Percentiles rank a stretch among this genome's conserved stretches.
Conservation (phyloP, 164 flowering plant species). For the Stephania yunnanensis region DNA sequence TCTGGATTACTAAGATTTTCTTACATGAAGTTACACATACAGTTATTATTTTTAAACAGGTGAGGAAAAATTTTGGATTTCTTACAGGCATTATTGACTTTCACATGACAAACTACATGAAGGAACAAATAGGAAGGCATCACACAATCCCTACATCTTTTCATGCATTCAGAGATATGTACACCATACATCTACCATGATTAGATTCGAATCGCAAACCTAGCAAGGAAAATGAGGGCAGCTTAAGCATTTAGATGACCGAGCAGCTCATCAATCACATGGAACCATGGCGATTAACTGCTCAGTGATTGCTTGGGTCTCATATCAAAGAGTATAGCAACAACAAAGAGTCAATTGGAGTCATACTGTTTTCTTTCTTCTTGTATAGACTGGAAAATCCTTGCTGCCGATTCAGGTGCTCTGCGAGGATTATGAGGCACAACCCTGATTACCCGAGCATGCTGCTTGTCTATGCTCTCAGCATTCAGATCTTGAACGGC, state of each 20-base stretch:
- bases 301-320: background rate
- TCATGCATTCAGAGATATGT: background rate
- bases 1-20: background rate
- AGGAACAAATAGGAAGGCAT: background rate
- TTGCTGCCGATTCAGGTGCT: constrained; percentile 75
- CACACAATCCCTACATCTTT: background rate
- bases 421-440: constrained; percentile 69
- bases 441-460: constrained; percentile 57
- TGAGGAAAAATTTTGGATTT: background rate
- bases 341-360: constrained; percentile 4
- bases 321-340: background rate
- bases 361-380: constrained; percentile 62
- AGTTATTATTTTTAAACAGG: background rate
- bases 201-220: background rate
- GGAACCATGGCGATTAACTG: background rate
- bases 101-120: background rate
- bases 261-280: background rate
- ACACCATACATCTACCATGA: background rate
- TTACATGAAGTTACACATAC: background rate
- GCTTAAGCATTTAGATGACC: background rate
- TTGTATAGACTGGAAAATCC: constrained; percentile 77
- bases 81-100: background rate
- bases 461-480: constrained; percentile 25
- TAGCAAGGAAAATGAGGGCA: background rate
- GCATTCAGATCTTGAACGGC: constrained; percentile 14